Base-by-base conservation (phyloP, 345 rosid species). In the Eutrema yunnanense region DNA sequence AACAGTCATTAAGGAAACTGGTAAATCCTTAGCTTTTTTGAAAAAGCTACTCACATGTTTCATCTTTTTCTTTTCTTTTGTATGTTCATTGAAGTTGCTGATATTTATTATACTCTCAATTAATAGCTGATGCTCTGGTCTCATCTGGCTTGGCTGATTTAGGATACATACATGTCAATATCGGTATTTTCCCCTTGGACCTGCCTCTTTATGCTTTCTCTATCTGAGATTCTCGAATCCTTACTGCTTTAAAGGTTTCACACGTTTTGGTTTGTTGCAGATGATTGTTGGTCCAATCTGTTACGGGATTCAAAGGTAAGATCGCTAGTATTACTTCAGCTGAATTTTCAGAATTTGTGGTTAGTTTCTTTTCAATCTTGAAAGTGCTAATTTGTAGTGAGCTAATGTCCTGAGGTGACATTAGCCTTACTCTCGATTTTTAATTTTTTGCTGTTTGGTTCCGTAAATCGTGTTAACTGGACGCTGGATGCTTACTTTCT, bases 221-320 rank as follows among this genome's bases (percentile, higher is more conserved):
- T 14, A 66, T 42, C 37, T 22, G 26, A 22, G 26, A 22, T 1
- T 22, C 26, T 22, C 11, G 47, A 53, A 67, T 47, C 46, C 10
- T 12, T 67, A 59, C 42, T 76, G 37, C 54, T 64, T 67, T 59
- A 40, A 16, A 49, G 22, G 52, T 82, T 79, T 57, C 79, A 69
- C 50, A 40, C 19, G 32, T 69, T 73, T 71, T 8, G 19, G 34
- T 47, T 76, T 67, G 71, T 44, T 78, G 77, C 86, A 92, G 99
- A 95, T 87, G 99, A 95, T 79, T 95, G 99, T 81, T 95, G 99
- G 99, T 90, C 96, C 72, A 38, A 77, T 68, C 13, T 72, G 70
- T 65, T 12, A 30, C 83, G 97, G 61, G 84, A 95, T 82, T 80
- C 78, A 49, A 49, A 82, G 93, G 99, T 95, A 67, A 66, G 38